A percentile compares a stretch with the other conserved stretches of the same genome.
phyloP scores from a whole-genome alignment of 345 rosid genomes.

The Salix arbutifolia region DNA sequence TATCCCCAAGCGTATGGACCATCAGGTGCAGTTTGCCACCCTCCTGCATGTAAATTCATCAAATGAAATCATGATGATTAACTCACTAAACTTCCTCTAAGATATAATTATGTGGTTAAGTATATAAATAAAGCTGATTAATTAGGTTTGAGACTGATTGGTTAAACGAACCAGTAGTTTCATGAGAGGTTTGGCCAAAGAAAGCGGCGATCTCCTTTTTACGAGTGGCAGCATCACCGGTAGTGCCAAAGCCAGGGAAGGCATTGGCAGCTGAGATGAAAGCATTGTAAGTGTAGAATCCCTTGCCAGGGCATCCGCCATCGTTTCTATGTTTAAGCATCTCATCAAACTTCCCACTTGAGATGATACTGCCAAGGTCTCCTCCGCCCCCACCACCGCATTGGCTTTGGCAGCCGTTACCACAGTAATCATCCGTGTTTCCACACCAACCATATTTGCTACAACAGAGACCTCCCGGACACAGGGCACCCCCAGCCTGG shows the following conservation, averaged over 20 bases:
- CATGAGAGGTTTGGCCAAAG: constrained; percentile 24
- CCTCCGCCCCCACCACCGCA: constrained; percentile 7
- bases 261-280: constrained; percentile 17
- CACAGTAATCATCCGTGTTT: neutral
- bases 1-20: constrained; percentile 59
- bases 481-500: constrained; percentile 17
- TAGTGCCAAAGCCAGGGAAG: constrained; percentile 14
- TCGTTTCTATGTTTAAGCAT: constrained; percentile 20
- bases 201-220: constrained; percentile 23
- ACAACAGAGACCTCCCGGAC: constrained; percentile 17
- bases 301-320: constrained; percentile 8
- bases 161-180: constrained; percentile 17
- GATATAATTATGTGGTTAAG: neutral
- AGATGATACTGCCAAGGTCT: constrained; percentile 4
- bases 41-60: neutral
- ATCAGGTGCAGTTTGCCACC: constrained; percentile 11
- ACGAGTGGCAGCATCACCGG: constrained; percentile 9
- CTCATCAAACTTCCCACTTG: neutral
- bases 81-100: too few relatives aligned
- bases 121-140: neutral
- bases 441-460: constrained; percentile 24
- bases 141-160: neutral
- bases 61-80: neutral
- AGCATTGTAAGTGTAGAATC: constrained; percentile 18
- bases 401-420: constrained; percentile 15